Evolutionary conservation across 768 basidiomycete genomes (phyloP).

Genomic region (Amanita jacksonii): DNA sequence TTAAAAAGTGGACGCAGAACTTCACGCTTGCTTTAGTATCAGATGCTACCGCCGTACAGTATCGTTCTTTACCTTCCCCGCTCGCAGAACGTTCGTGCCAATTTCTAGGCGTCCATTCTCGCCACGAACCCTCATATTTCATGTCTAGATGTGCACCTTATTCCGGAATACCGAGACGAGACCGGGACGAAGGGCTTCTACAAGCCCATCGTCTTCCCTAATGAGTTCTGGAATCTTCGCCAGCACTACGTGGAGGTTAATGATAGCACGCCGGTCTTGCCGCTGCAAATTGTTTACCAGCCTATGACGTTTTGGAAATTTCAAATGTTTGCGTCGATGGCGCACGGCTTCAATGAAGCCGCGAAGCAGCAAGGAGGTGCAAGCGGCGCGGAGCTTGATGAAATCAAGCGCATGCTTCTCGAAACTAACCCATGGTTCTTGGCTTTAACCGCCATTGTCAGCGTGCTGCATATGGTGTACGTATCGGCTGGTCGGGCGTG

Average conservation of each 20-base stretch:
- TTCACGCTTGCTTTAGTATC: slow-evolving; percentile 81
- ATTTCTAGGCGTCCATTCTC: neutral
- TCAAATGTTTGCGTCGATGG: slow-evolving; percentile 78
- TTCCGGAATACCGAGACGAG: slow-evolving; percentile 49
- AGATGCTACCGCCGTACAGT: slow-evolving; percentile 48
- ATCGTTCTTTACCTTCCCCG: slow-evolving; percentile 46
- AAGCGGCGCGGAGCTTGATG: slow-evolving; percentile 73
- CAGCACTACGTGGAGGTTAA: slow-evolving; percentile 83
- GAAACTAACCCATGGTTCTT: slow-evolving; percentile 89
- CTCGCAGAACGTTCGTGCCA: slow-evolving; percentile 48
- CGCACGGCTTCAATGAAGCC: slow-evolving; percentile 80
- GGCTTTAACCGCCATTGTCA: slow-evolving; percentile 74
- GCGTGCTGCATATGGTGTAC: slow-evolving; percentile 79
- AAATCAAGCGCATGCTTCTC: slow-evolving; percentile 88
- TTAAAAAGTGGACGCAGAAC: slow-evolving; percentile 47
- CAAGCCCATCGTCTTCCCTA: slow-evolving; percentile 85
- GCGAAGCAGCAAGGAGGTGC: slow-evolving; percentile 62
- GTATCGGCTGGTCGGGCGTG: slow-evolving; percentile 19
- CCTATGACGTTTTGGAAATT: slow-evolving; percentile 86
- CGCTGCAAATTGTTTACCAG: slow-evolving; percentile 75
- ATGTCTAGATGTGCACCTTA: slow-evolving; percentile 49
- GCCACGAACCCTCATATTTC: slow-evolving; percentile 10
- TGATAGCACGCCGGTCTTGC: slow-evolving; percentile 64
- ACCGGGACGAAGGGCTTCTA: slow-evolving; percentile 63
- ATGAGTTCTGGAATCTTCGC: slow-evolving; percentile 90